A percentile compares a stretch with the other conserved stretches of the same genome.
Conservation (phyloP, 176 grass and related monocot genomes). For the Dactylis glomerata region DNA sequence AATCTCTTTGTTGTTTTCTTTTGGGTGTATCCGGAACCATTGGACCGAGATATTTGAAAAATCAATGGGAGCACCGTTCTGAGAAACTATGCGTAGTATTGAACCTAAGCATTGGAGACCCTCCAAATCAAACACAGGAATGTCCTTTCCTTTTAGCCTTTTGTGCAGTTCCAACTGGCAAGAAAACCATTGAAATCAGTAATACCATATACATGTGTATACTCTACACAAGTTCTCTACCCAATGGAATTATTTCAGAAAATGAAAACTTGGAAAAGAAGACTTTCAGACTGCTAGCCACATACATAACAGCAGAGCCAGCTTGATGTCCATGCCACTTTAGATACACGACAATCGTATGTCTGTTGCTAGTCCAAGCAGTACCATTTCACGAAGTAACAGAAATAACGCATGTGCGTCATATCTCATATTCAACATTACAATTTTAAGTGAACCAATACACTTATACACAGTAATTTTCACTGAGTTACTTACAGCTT, state of each 20-base stretch:
- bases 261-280: constrained; percentile 7
- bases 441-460: neutral
- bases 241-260: constrained; percentile 1
- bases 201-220: neutral
- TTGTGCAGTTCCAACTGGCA: constrained; percentile 56
- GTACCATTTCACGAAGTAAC: neutral
- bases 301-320: neutral
- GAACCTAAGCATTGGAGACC: constrained; percentile 85
- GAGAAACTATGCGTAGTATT: constrained; percentile 54
- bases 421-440: neutral
- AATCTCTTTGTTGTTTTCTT: constrained; percentile 71
- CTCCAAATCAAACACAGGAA: constrained; percentile 52
- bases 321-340: neutral
- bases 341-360: neutral
- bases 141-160: constrained; percentile 37
- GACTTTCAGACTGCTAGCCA: neutral
- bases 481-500: neutral
- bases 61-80: constrained; percentile 35
- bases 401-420: neutral
- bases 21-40: constrained; percentile 77
- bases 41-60: constrained; percentile 64
- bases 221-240: neutral
- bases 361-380: neutral
- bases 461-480: neutral
- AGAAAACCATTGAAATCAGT: constrained; percentile 23